Evolutionary conservation across 176 grass and related monocot species (phyloP), one percentile per base, ranked within the genome.

Genomic region (Elaeis guineensis): DNA sequence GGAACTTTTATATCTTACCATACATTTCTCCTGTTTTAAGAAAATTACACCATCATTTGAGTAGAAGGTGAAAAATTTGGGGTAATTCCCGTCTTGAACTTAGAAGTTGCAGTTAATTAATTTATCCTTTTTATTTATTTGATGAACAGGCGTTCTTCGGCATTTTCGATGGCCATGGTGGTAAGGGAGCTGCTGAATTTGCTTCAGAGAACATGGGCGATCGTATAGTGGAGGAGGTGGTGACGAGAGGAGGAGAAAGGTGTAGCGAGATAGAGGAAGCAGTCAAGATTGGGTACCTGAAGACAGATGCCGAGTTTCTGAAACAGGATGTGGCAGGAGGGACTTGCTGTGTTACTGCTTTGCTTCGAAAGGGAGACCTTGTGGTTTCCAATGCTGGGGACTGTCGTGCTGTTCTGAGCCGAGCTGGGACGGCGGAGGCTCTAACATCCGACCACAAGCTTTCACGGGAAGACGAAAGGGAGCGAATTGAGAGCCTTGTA

Each of bases 111-210:
- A 14, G 35, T 44, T 44, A 44, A 44, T 44, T 44, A 44, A 14
- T 44, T 44, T 44, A 44, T 44, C 35, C 35, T 44, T 44, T 2
- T 0, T 51, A 52, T 55, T 22, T 19, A 57, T 64, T 65, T 72
- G 5, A 44, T 44, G 35, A 44, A 44, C 78, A 99, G 94, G 82
- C 94, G 19, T 74, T 99, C 19, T 99, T 93, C 50, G 94, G 82
- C n/a, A 81, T 99, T 20, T 99, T 99, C 22, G 94, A 99, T 51
- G 94, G 94, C 2, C 94, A 99, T 72, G 84, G 79, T 3, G 94
- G 94, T 15, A 93, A 93, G 62, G 69, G 26, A 75, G 94, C 94
- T 0, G 88, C 94, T 0, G 88, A 99, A 65, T 99, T 99, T 54
- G 80, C 82, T 57, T 84, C 94, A 2, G 67, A 81, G 35, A 93